phyloP scores from a whole-genome alignment of 2,329 filamentous ascomycete species.

The Fusarium devonianum region DNA sequence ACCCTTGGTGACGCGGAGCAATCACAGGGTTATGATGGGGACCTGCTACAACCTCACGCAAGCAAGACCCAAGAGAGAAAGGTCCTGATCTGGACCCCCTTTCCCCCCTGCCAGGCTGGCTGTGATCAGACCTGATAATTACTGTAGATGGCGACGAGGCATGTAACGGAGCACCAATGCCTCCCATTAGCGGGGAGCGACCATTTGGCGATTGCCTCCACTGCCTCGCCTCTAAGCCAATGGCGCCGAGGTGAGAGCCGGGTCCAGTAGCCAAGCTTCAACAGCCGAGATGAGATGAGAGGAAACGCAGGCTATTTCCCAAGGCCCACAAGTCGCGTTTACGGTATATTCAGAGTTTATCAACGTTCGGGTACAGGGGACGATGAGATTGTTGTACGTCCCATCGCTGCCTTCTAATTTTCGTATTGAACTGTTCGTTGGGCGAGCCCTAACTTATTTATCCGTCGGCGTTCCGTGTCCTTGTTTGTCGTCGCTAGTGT shows the following conservation, averaged over 20 bases:
- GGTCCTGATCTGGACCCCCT: too few species aligned
- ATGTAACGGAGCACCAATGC: conserved; percentile 14
- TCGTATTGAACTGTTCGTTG: conserved; percentile 16
- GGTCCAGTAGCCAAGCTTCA: conserved; percentile 30
- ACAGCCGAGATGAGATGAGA: conserved; percentile 37
- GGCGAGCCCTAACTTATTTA: too few species aligned
- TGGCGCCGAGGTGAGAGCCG: neutral
- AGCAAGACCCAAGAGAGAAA: conserved; percentile 10
- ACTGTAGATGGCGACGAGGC: conserved; percentile 2
- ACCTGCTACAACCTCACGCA: too few species aligned
- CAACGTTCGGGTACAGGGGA: conserved; percentile 12
- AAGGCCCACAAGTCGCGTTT: conserved; percentile 3
- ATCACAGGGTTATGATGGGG: neutral
- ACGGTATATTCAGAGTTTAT: conserved; percentile 23
- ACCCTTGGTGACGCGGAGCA: neutral
- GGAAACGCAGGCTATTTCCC: conserved; percentile 4
- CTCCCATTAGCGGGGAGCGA: conserved; percentile 24
- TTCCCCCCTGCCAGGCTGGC: conserved; percentile 1
- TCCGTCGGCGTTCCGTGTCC: too few species aligned
- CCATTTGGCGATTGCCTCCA: conserved; percentile 18
- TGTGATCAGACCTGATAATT: neutral
- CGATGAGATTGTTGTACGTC: too few species aligned
- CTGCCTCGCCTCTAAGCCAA: too few species aligned
- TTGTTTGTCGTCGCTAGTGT: neutral
- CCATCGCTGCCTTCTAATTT: conserved; percentile 3